Evolutionary conservation across 2,329 filamentous ascomycete species (phyloP).

Genomic region (Penicillium griseofulvum): DNA sequence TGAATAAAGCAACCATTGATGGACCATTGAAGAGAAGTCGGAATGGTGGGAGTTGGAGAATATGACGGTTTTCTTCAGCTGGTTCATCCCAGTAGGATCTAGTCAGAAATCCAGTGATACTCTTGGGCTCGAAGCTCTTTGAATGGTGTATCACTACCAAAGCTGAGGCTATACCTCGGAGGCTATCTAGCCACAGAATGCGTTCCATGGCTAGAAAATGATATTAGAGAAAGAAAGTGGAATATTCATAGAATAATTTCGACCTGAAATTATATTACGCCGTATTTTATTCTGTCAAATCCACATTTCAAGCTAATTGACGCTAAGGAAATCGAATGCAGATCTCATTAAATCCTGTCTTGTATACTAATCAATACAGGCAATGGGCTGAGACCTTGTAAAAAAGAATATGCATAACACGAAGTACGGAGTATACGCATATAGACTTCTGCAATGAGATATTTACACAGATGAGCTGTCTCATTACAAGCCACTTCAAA

Average conservation of each 20-base stretch:
- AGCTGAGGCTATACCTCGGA: background rate
- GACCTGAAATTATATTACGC: too few species aligned
- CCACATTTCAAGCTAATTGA: too few species aligned
- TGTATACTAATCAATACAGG: background rate
- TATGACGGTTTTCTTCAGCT: background rate
- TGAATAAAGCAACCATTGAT: background rate
- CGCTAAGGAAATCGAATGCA: background rate
- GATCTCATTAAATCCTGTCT: background rate
- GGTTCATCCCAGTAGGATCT: slow-evolving; percentile 1
- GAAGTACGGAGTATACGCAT: too few species aligned
- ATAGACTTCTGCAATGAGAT: too few species aligned
- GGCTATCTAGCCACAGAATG: background rate
- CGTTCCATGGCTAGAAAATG: background rate
- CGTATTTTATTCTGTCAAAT: too few species aligned
- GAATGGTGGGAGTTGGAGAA: background rate
- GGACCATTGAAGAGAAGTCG: background rate
- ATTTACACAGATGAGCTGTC: background rate
- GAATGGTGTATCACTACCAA: background rate
- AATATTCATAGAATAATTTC: background rate
- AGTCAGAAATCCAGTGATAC: background rate
- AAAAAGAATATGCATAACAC: too few species aligned
- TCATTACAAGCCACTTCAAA: background rate
- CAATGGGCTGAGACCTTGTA: background rate
- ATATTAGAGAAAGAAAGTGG: background rate
- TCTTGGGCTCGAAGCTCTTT: background rate